phyloP scores from a whole-genome alignment of 2,329 filamentous ascomycete genomes.

The Cryphonectria carpinicola region DNA sequence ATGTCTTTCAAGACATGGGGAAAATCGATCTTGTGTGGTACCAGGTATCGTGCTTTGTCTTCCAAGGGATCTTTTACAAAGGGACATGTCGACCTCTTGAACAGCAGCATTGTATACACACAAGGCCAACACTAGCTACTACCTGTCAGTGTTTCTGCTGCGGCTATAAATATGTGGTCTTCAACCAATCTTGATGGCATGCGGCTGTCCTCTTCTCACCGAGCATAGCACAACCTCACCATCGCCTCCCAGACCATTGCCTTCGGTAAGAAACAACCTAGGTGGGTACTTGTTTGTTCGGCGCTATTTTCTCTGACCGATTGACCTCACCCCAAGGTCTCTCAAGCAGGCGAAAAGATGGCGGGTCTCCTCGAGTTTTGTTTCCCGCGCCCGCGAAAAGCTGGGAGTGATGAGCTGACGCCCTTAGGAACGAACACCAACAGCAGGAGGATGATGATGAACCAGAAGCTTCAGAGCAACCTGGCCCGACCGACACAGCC shows the following conservation, averaged over 20 bases:
- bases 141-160: not conserved
- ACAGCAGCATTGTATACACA: slow-evolving; percentile 10
- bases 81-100: not conserved
- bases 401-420: not conserved
- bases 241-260: not conserved
- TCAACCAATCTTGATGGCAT: not conserved
- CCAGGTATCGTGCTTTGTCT: slow-evolving; percentile 8
- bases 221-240: not conserved
- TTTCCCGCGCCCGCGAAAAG: not conserved
- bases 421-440: not conserved
- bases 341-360: not conserved
- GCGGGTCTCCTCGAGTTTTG: not conserved
- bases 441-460: not conserved
- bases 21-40: not conserved
- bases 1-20: not conserved
- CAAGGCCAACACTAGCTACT: not conserved
- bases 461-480: not conserved
- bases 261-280: not conserved
- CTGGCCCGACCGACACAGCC: not conserved
- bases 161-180: not conserved
- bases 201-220: not conserved
- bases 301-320: not conserved
- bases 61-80: not conserved
- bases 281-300: not conserved
- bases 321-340: too few species aligned